Base-by-base conservation (phyloP, 352 stramenopile genomes). In the Thraustotheca clavata region DNA sequence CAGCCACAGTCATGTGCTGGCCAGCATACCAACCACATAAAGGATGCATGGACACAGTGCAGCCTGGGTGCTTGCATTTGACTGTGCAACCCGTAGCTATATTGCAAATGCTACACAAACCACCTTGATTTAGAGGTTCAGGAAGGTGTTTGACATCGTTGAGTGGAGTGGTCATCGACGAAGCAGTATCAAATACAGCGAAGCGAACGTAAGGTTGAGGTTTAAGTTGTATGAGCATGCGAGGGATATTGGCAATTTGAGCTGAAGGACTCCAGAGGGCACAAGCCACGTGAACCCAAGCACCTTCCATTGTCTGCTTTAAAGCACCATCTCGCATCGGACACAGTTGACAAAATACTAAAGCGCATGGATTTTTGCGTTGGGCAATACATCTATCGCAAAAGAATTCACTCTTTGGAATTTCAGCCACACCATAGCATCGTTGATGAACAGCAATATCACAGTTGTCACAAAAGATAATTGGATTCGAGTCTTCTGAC, bases 381-480 rank as follows among this genome's bases (percentile, higher is more conserved):
- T 79, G 73, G 4, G 77, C 69, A 46, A 72, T 75, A 57, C 88
- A 96, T n/a, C 80, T 77, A 59, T 95, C 84, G 60, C 88, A 96
- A 62, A 87, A 91, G 65, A 95, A 96, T 68, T 95, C 86, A 69
- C 74, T 91, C 52, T 71, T 88, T 7, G 83, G 84, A 14, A 95
- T 83, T 46, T 92, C 77, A 4, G 76, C 73, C 46, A 96, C 78
- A 49, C 88, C 88, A 48, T 96, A 96, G 72, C 88, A 96, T 8
- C 79, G 76, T 67, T 91, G 86, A 59, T 96, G 88, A 22, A 96
- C 86, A n/a, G 86, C 86, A 29, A 96, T 71, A 61, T 94, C 82
- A 57, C 88, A 96, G 12, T 80, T 75, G 68, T 95, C 88, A 48
- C 88, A 96, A 59, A 95, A 95, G 20, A 96, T 84, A 60, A 96